Base-by-base conservation (phyloP, 2,329 filamentous ascomycete genomes). In the Aplosporella prunicola region DNA sequence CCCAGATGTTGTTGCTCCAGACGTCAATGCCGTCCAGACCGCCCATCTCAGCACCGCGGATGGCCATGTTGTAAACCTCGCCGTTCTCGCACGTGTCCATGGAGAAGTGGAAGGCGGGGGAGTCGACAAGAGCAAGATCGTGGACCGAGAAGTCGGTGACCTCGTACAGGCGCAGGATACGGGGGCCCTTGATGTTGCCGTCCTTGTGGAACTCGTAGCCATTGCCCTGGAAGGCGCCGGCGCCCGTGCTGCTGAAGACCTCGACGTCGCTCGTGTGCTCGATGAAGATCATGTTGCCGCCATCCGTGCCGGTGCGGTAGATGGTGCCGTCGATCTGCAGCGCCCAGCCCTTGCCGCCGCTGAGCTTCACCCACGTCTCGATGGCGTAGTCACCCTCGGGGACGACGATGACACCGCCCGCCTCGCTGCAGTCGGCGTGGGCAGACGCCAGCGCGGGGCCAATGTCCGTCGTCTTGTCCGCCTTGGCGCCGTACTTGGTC, bases 11-110 rank as follows among this genome's bases (percentile, higher is more conserved):
- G 29, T 52, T 63, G 9, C 65, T 63, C 57, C 63, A 72, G 4
- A 76, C 61, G 48, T 76, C 68, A 39, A 76, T 62, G 3, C 73
- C 74, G 47, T 77, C 73, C 5, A 76, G 53, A 31, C 69, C 69
- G 32, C 71, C 71, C 42, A 56, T 51, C 39, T 73, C 60, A 3
- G 61, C 70, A 29, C 71, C 70, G 4, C 69, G 66, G 39, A 75
- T 68, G 7, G 64, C 66, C 62, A 74, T 63, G 44, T 74, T 74
- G 52, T 73, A 74, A 3, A 72, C 51, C 48, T 74, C 70, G 9
- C 69, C 70, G 45, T 68, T 66, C 11, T 56, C 55, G 49, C 65
- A 70, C 4, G 64, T 71, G 43, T 72, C 67, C 39, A 74, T 47
- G 8, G 57, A 57, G 34, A 73, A 63, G 47, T 74, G 69, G 51